Conservation (phyloP, 495 filamentous ascomycete genomes). For the Massariosphaeria phaeospora region DNA sequence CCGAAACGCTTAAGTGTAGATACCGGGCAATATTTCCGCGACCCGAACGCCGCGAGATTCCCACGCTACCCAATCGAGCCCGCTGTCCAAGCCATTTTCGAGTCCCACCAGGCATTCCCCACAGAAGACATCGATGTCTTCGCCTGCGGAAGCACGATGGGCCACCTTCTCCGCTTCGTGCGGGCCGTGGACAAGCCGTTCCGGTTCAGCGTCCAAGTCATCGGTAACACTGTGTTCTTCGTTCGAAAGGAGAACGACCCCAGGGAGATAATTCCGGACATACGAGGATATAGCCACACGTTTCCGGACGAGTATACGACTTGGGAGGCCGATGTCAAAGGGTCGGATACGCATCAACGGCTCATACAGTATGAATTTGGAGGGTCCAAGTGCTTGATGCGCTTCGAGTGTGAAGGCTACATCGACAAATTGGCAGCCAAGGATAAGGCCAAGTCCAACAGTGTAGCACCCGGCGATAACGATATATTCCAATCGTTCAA, state of each 20-base stretch:
- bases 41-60: slow-evolving; percentile 57
- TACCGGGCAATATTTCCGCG: slow-evolving; percentile 52
- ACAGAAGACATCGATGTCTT: slow-evolving; percentile 52
- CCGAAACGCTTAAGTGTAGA: slow-evolving; percentile 47
- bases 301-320: slow-evolving; percentile 63
- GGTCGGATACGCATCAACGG: slow-evolving; percentile 59
- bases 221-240: slow-evolving; percentile 60
- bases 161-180: slow-evolving; percentile 54
- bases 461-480: neutral
- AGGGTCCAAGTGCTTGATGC: slow-evolving; percentile 51
- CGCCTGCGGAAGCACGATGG: slow-evolving; percentile 58
- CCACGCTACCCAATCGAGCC: slow-evolving; percentile 56
- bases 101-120: slow-evolving; percentile 38
- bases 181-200: slow-evolving; percentile 48
- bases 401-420: slow-evolving; percentile 63
- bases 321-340: slow-evolving; percentile 47
- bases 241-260: slow-evolving; percentile 56
- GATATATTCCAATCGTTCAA: slow-evolving; percentile 5
- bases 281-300: slow-evolving; percentile 58
- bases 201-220: slow-evolving; percentile 54
- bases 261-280: slow-evolving; percentile 46
- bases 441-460: neutral
- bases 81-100: slow-evolving; percentile 47
- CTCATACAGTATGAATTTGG: slow-evolving; percentile 56
- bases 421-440: slow-evolving; percentile 15